These are phyloP conservation scores for Podaxis carcinomalis DNA, from an alignment of 768 basidiomycete genomes.

Conservation along the genomic window DNA sequence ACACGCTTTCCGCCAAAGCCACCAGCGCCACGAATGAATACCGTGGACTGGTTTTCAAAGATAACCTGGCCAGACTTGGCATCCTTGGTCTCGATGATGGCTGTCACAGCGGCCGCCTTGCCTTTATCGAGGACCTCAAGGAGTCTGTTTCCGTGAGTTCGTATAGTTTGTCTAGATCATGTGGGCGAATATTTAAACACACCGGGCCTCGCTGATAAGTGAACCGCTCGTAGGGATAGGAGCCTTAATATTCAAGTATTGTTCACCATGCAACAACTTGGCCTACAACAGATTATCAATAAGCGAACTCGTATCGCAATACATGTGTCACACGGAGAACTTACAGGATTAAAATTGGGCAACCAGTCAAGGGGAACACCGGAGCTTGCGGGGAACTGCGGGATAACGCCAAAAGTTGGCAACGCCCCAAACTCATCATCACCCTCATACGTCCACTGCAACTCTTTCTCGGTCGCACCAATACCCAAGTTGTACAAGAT, in stretches of 20 bases:
- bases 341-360: slow-evolving; percentile 90
- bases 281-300: slow-evolving; percentile 43
- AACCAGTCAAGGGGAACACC: slow-evolving; percentile 77
- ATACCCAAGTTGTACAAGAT: slow-evolving; percentile 94
- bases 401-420: slow-evolving; percentile 94
- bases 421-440: slow-evolving; percentile 81
- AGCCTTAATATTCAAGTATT: slow-evolving; percentile 83
- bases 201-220: slow-evolving; percentile 72
- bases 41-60: slow-evolving; percentile 89
- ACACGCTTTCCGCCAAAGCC: slow-evolving; percentile 91
- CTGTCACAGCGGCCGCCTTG: slow-evolving; percentile 89
- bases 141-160: slow-evolving; percentile 35
- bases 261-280: slow-evolving; percentile 97
- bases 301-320: not conserved
- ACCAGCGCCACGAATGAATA: slow-evolving; percentile 92
- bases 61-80: slow-evolving; percentile 72
- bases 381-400: slow-evolving; percentile 76
- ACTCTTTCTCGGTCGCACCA: slow-evolving; percentile 89
- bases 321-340: not conserved
- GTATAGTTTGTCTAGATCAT: not conserved
- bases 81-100: slow-evolving; percentile 75
- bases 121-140: slow-evolving; percentile 87
- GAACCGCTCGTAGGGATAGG: slow-evolving; percentile 84
- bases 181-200: slow-evolving; percentile 18
- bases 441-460: slow-evolving; percentile 89